Percentiles rank a stretch among this genome's conserved stretches.
Conservation (phyloP, 495 filamentous ascomycete species). For the Hypomontagnella submonticulosa region DNA sequence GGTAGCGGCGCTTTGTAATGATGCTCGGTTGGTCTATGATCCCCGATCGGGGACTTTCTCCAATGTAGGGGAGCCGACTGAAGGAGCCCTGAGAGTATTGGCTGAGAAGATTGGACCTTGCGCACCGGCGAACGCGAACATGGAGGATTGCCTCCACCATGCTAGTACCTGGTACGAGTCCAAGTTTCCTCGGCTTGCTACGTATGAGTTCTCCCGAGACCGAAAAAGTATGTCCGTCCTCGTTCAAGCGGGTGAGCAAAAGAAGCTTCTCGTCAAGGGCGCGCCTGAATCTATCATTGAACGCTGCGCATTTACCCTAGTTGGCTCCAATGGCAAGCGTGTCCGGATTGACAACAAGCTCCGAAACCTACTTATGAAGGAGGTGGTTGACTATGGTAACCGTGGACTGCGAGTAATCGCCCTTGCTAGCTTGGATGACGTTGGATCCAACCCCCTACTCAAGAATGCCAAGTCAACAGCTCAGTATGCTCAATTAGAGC, state of each 20-base stretch:
- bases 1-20: constrained; percentile 91
- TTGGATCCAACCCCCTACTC: constrained; percentile 74
- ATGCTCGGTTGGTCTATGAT: constrained; percentile 85
- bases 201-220: constrained; percentile 97
- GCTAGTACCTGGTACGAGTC: constrained; percentile 88
- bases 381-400: constrained; percentile 90
- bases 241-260: constrained; percentile 70
- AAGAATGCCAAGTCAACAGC: constrained; percentile 79
- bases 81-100: constrained; percentile 90
- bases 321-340: constrained; percentile 78
- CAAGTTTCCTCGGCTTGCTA: constrained; percentile 76
- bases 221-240: constrained; percentile 99
- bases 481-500: constrained; percentile 88
- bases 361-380: constrained; percentile 71
- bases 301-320: constrained; percentile 81
- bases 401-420: constrained; percentile 95
- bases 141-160: constrained; percentile 73
- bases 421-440: constrained; percentile 80
- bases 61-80: constrained; percentile 94
- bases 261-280: constrained; percentile 94
- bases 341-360: constrained; percentile 76
- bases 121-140: constrained; percentile 52
- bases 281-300: constrained; percentile 94
- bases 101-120: constrained; percentile 90
- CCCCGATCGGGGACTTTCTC: constrained; percentile 74